Evolutionary conservation across 306 rosid species (phyloP).

Genomic region (Abrus precatorius): DNA sequence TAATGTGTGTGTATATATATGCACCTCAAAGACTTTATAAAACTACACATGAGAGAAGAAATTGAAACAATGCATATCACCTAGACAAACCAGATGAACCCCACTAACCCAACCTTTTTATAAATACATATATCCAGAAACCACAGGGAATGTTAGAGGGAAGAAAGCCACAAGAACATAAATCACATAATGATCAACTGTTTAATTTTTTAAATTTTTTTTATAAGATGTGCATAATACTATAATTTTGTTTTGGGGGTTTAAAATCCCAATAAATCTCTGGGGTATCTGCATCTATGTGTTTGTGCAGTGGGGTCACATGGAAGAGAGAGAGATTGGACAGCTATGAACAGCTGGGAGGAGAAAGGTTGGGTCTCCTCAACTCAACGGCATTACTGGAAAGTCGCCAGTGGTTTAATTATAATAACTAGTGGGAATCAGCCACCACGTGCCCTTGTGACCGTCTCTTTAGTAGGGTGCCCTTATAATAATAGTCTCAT

Average conservation of each 20-base stretch:
- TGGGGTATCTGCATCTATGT: constrained; percentile 50
- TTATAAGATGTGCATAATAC: neutral
- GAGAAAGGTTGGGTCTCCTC: constrained; percentile 64
- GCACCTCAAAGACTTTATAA: neutral
- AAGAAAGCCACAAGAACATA: constrained; percentile 13
- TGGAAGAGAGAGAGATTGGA: constrained; percentile 61
- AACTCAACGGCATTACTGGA: constrained; percentile 81
- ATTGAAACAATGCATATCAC: neutral
- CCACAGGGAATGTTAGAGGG: constrained; percentile 47
- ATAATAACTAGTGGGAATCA: constrained; percentile 56
- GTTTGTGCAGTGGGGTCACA: constrained; percentile 62
- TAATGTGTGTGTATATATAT: neutral
- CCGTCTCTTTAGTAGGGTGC: constrained; percentile 53
- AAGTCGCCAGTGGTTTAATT: constrained; percentile 63
- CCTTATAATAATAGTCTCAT: constrained; percentile 43
- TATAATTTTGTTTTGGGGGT: neutral
- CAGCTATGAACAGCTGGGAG: constrained; percentile 85
- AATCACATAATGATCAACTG: neutral
- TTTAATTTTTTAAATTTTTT: neutral
- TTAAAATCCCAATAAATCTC: constrained; percentile 53
- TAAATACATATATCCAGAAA: constrained; percentile 21
- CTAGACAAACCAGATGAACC: constrained; percentile 29
- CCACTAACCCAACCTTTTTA: constrained; percentile 8
- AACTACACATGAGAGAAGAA: neutral
- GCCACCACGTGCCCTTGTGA: constrained; percentile 79